Base-by-base conservation (phyloP, 176 grass and related monocot genomes). In the Musa schizocarpa region DNA sequence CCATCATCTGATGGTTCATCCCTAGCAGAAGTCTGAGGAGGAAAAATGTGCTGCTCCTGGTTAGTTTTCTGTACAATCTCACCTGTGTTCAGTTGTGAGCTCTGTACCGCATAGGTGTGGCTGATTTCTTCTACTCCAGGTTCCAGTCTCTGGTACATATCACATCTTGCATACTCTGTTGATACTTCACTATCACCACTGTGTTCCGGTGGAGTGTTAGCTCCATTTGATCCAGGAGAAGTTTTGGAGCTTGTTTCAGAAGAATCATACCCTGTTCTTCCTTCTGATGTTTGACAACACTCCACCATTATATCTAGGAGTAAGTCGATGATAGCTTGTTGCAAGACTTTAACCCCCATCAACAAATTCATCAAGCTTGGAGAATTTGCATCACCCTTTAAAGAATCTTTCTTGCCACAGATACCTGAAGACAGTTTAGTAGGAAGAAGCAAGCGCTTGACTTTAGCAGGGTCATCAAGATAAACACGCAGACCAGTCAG, bases 291-390 rank as follows among this genome's bases (percentile, higher is more conserved):
- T 76, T 89, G 87, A 73, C 95, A 98, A 74, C 95, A 98, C 76
- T 98, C 88, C 20, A 93, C 95, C 95, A 98, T 91, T 74, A 90
- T 93, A 91, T 98, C 95, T 61, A 98, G 57, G 81, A 98, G 91
- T 76, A 93, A 91, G 83, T 94, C 90, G 82, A 98, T 83, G 57
- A 93, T 93, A 76, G 90, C 90, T 70, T 98, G 88, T 82, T 91
- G 89, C 84, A 96, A 89, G 80, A 88, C 91, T 61, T 81, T 93
- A 77, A 92, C 88, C 20, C 86, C 90, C 95, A 98, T 93, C 65
- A 98, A 67, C 81, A 93, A 79, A 82, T 76, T 94, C 65, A 98
- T 87, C 75, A 89, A 82, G 71, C 84, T 98, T 77, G 86, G 83
- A 54, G 88, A 83, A 71, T 66, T 86, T 70, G 75, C 69, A 68